Base-by-base conservation (phyloP, 495 filamentous ascomycete species). In the Cercophora newfieldiana region DNA sequence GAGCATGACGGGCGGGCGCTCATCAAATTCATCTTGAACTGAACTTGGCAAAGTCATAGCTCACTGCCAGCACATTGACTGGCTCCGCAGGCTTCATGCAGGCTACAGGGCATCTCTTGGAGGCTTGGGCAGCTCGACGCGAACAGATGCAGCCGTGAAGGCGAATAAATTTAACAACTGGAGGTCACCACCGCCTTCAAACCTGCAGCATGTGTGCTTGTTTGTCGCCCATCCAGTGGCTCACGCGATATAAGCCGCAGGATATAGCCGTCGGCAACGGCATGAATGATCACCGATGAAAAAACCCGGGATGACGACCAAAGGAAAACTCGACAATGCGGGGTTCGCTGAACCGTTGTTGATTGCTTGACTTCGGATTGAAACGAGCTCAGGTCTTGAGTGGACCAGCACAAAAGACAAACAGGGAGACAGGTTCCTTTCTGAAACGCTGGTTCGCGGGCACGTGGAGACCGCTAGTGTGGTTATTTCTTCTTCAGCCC, bases 281-380 rank as follows among this genome's bases (percentile, higher is more conserved):
- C 37, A 44, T 44, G 37, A 44, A 44, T 44, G 37, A 44, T 44
- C 37, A 44, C 37, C 37, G 37, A 44, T 14, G 37, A 44, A 44
- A 44, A 44, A 44, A 5, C 37, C 37, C 4, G 37, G 37, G 30
- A 33, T 33, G 30, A 44, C 18, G 37, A 44, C 3, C 4, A 44
- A 8, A 26, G 16, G 21, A 22, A 8, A 55, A 55, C 14, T 24
- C 8, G 51, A n/a, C 26, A 24, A 16, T 55, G 51, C 51, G 51
- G 51, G 51, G 51, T 55, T 24, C 51, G 21, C 51, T n/a, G n/a
- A n/a, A n/a, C n/a, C n/a, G n/a, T n/a, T n/a, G n/a, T n/a, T n/a
- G n/a, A n/a, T n/a, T n/a, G n/a, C n/a, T n/a, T n/a, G n/a, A 26
- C 51, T 55, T 55, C 51, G 25, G 51, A 55, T 55, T 28, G 51